Base-by-base conservation (phyloP, 176 grass and related monocot genomes). In the Bonia amplexicaulis region DNA sequence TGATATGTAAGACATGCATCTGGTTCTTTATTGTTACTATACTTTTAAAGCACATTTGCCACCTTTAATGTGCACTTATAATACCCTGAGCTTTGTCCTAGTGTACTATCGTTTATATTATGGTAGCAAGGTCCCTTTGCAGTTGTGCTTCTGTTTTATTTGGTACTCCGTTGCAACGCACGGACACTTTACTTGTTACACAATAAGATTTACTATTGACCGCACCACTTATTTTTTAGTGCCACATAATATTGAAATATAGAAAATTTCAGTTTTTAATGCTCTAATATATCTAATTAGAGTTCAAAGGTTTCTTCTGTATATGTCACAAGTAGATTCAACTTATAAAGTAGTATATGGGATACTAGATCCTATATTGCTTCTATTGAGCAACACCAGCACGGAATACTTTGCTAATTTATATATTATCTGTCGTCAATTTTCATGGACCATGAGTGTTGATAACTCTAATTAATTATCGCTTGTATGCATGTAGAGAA, bases 1-100 rank as follows among this genome's bases (percentile, higher is more conserved):
- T 99, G 77, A 91, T 63, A 82, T 99, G 96, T 96, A 96, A 92
- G 93, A 85, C 73, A 52, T 58, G 22, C 23, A 78, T 69, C 51
- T 81, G 29, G 15, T 51, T 87, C 33, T 58, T 86, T 81, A 45
- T 61, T 73, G 42, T 80, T 19, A 59, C 22, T 59, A n/a, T 84
- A 40, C 26, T 48, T 39, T 74, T 39, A 74, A 86, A 67, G 31
- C 20, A 9, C 44, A 53, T 73, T 87, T 74, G 22, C 22, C 29
- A 70, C 6, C 23, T 64, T 31, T 25, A 76, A 37, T 63, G 47
- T 70, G 20, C 23, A 55, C 41, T 77, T 84, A 33, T 69, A 61
- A 74, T 59, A 16, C 74, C 65, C 66, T 31, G 26, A 51, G 10
- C 45, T 44, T 59, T 81, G 39, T 40, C 59, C 26, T 6, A 64